phyloP scores from a whole-genome alignment of 176 grass and related monocot genomes.

The Chloris gayana region DNA sequence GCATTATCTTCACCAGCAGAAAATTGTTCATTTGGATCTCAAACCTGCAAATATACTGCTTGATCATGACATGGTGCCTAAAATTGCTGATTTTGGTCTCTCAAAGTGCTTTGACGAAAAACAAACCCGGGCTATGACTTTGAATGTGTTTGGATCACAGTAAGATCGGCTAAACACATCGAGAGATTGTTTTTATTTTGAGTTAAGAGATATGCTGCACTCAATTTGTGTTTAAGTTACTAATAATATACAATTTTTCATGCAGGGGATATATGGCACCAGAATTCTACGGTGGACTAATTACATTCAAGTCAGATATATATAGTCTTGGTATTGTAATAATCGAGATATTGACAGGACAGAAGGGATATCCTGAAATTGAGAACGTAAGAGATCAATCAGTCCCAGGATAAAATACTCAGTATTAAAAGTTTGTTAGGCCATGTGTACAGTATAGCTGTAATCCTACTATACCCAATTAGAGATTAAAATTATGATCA shows the following conservation, averaged over 20 bases:
- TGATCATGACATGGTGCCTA: background rate
- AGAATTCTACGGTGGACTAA: background rate
- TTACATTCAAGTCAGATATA: background rate
- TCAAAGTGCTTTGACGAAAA: background rate
- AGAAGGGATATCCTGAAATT: background rate
- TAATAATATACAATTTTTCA: background rate
- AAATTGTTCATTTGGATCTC: slow-evolving; percentile 16
- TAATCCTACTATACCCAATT: too few species aligned
- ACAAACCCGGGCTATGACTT: background rate
- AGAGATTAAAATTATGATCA: too few species aligned
- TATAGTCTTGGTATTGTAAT: background rate
- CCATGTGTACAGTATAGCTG: too few species aligned
- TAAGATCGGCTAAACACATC: background rate
- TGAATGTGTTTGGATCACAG: background rate
- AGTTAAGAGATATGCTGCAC: background rate
- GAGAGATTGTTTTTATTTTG: background rate
- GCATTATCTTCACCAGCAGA: background rate
- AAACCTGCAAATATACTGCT: slow-evolving; percentile 6
- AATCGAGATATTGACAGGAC: background rate
- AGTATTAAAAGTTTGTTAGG: too few species aligned
- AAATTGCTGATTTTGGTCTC: slow-evolving; percentile 17
- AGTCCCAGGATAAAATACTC: too few species aligned
- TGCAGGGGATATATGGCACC: background rate
- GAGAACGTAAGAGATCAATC: background rate
- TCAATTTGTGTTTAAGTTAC: background rate